Evolutionary conservation across 2,329 filamentous ascomycete species (phyloP).

Genomic region (Bisporella sp.): DNA sequence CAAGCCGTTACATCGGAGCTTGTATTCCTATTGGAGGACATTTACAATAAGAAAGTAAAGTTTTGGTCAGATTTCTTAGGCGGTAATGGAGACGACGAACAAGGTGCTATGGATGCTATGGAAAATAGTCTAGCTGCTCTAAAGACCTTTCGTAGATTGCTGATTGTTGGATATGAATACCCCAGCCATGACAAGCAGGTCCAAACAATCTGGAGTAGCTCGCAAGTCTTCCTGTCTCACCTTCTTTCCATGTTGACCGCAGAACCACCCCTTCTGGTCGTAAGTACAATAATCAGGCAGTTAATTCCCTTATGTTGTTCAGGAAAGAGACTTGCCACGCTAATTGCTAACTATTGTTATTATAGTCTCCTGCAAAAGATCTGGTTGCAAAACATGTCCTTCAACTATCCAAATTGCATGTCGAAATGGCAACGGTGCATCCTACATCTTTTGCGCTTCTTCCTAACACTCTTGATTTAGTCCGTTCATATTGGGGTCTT

Average conservation of each 20-base stretch:
- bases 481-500: conserved; percentile 79
- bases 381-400: conserved; percentile 79
- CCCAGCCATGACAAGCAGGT: conserved; percentile 75
- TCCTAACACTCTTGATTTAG: conserved; percentile 70
- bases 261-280: conserved; percentile 43
- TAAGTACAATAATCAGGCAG: too few relatives aligned
- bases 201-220: conserved; percentile 71
- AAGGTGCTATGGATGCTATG: conserved; percentile 55
- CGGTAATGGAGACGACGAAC: conserved; percentile 49
- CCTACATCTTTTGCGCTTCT: conserved; percentile 77
- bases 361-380: conserved; percentile 40
- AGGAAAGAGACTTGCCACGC: too few relatives aligned
- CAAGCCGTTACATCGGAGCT: conserved; percentile 77
- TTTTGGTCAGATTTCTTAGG: conserved; percentile 59
- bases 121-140: conserved; percentile 72
- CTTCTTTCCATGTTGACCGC: conserved; percentile 59
- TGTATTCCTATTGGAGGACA: conserved; percentile 68
- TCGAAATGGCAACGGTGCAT: conserved; percentile 75
- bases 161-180: conserved; percentile 76
- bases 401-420: conserved; percentile 86
- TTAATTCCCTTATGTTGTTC: too few relatives aligned
- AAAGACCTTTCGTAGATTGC: conserved; percentile 71
- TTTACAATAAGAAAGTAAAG: conserved; percentile 69
- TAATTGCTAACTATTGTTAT: too few relatives aligned
- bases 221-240: conserved; percentile 70